Evolutionary conservation across 148 eudicot species (phyloP).

Genomic region (Salicornia ramosissima): DNA sequence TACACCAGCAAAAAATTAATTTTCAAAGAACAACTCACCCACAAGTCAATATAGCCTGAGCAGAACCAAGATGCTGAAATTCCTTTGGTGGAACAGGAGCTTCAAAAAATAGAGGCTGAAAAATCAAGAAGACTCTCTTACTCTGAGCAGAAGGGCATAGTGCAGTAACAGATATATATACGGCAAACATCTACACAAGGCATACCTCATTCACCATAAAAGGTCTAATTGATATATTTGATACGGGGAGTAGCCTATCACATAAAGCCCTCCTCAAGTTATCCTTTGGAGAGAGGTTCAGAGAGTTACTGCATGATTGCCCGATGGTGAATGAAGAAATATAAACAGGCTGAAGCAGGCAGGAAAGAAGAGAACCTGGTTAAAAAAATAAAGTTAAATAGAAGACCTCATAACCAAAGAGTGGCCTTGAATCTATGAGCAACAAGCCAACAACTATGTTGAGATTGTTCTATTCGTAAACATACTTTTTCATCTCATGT

Average conservation of each 20-base stretch:
- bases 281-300: constrained; percentile 26
- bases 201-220: constrained; percentile 76
- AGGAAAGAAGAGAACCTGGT: constrained; percentile 80
- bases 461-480: background rate
- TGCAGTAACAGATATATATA: background rate
- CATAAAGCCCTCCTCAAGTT: constrained; percentile 60
- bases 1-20: constrained; percentile 1
- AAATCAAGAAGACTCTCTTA: constrained; percentile 9
- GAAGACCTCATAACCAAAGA: background rate
- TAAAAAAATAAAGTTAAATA: constrained; percentile 7
- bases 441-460: background rate
- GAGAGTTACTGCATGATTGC: constrained; percentile 35
- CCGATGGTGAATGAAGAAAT: constrained; percentile 76
- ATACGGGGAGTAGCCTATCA: constrained; percentile 50
- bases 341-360: constrained; percentile 72
- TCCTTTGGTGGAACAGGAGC: constrained; percentile 74
- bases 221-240: constrained; percentile 43
- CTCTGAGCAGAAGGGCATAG: background rate
- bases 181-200: constrained; percentile 2
- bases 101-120: constrained; percentile 63
- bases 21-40: constrained; percentile 47
- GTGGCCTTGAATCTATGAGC: background rate
- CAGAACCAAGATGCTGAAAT: constrained; percentile 78
- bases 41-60: constrained; percentile 73
- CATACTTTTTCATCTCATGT: background rate